A percentile compares a stretch with the other conserved stretches of the same genome.
Conservation (phyloP, 2,329 filamentous ascomycete genomes). For the Aureobasidium pullulans region DNA sequence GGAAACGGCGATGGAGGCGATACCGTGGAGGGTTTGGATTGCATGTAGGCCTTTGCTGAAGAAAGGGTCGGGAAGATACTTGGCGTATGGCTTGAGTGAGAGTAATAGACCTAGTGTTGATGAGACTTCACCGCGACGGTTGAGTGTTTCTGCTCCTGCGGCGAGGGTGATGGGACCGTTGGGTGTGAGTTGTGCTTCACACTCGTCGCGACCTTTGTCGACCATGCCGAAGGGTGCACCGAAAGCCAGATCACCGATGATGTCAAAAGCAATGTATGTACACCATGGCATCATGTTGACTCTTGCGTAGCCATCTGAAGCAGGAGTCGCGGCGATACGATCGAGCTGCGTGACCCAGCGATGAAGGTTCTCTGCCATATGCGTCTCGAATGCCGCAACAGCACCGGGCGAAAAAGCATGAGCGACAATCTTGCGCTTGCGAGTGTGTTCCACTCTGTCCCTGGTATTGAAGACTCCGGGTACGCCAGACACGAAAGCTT, state of each 20-base stretch:
- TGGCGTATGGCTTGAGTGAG: slow-evolving; percentile 17
- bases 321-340: slow-evolving; percentile 16
- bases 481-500: slow-evolving; percentile 29
- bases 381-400: slow-evolving; percentile 26
- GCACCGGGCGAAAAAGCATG: slow-evolving; percentile 29
- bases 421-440: slow-evolving; percentile 30
- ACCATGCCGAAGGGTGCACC: slow-evolving; percentile 24
- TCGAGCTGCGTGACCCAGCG: slow-evolving; percentile 20
- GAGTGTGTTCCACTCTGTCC: slow-evolving; percentile 27
- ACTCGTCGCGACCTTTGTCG: slow-evolving; percentile 20
- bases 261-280: slow-evolving; percentile 22
- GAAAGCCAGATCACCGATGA: slow-evolving; percentile 22
- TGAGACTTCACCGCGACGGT: slow-evolving; percentile 20
- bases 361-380: slow-evolving; percentile 25
- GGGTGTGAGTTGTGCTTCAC: slow-evolving; percentile 18
- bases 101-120: slow-evolving; percentile 15
- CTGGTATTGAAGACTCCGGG: slow-evolving; percentile 30
- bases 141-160: slow-evolving; percentile 19
- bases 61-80: slow-evolving; percentile 22
- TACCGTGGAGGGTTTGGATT: slow-evolving; percentile 20
- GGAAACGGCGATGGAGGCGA: slow-evolving; percentile 25
- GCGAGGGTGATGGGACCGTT: slow-evolving; percentile 19
- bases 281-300: slow-evolving; percentile 23
- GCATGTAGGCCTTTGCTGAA: slow-evolving; percentile 21
- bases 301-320: slow-evolving; percentile 14